These are phyloP conservation scores for Martiniozyma asiatica DNA, from an alignment of 1,139 yeast genomes.

Conservation along the genomic window DNA sequence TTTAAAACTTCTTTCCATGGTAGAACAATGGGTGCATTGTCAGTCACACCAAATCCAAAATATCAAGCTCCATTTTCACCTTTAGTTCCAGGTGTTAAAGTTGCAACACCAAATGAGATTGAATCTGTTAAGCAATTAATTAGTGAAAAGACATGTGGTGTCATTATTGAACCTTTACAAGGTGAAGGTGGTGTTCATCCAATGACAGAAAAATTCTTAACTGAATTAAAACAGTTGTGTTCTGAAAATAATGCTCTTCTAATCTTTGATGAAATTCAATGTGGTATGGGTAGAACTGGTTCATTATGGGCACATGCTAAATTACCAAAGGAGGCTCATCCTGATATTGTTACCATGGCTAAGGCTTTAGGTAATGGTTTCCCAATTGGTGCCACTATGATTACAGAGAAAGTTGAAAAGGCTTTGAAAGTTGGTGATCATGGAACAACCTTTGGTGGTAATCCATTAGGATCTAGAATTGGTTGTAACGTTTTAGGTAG, in stretches of 20 bases:
- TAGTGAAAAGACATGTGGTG: slow-evolving; percentile 73
- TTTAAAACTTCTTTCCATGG: slow-evolving; percentile 90
- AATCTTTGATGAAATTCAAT: slow-evolving; percentile 91
- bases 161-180: slow-evolving; percentile 91
- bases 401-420: slow-evolving; percentile 65
- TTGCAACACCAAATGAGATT: slow-evolving; percentile 50
- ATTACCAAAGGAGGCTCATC: slow-evolving; percentile 69
- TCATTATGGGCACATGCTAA: slow-evolving; percentile 83
- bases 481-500: slow-evolving; percentile 65
- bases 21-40: slow-evolving; percentile 82
- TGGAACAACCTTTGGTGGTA: slow-evolving; percentile 97
- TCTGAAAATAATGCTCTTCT: slow-evolving; percentile 58
- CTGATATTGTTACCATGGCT: slow-evolving; percentile 89
- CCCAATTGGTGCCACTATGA: slow-evolving; percentile 91
- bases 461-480: slow-evolving; percentile 79
- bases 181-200: slow-evolving; percentile 94
- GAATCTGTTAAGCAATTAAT: slow-evolving; percentile 47
- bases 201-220: slow-evolving; percentile 50
- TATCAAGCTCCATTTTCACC: slow-evolving; percentile 89
- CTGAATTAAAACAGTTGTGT: slow-evolving; percentile 57
- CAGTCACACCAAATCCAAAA: slow-evolving; percentile 86
- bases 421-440: slow-evolving; percentile 83
- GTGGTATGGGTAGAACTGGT: slow-evolving; percentile 93
- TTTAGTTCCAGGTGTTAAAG: slow-evolving; percentile 70
- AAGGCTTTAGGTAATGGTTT: slow-evolving; percentile 97